Conservation (phyloP, 345 rosid species). For the Ceriops tagal region DNA sequence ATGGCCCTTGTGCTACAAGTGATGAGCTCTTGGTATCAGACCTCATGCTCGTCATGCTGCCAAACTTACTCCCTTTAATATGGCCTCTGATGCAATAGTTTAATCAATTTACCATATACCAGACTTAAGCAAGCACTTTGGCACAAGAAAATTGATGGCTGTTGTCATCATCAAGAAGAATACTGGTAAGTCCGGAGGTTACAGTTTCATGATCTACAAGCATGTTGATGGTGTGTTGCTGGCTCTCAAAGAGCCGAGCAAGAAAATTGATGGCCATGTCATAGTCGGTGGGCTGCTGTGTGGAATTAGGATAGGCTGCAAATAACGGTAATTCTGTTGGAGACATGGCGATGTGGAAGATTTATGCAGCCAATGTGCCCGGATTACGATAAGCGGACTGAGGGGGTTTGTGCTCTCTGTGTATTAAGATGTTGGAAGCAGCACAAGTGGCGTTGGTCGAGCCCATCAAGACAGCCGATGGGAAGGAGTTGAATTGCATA, state of each 20-base stretch:
- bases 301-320: constrained; percentile 20
- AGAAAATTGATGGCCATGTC: constrained; percentile 74
- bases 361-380: constrained; percentile 75
- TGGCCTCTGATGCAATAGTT: too few relatives aligned
- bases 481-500: constrained; percentile 63
- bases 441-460: constrained; percentile 54
- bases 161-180: constrained; percentile 63
- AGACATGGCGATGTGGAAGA: constrained; percentile 66
- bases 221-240: constrained; percentile 66
- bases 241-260: constrained; percentile 73
- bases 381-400: constrained; percentile 80
- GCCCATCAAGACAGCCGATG: constrained; percentile 50
- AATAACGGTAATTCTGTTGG: constrained; percentile 31
- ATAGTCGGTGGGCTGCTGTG: constrained; percentile 75
- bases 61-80: too few relatives aligned
- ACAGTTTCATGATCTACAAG: constrained; percentile 74
- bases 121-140: too few relatives aligned
- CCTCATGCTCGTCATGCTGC: too few relatives aligned
- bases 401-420: constrained; percentile 81
- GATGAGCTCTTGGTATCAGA: too few relatives aligned
- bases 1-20: too few relatives aligned
- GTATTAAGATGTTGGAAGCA: constrained; percentile 61
- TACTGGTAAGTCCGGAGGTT: constrained; percentile 74
- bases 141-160: constrained; percentile 18
- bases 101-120: too few relatives aligned